phyloP scores from a whole-genome alignment of 2,329 filamentous ascomycete species.

The Microsporum audouinii region DNA sequence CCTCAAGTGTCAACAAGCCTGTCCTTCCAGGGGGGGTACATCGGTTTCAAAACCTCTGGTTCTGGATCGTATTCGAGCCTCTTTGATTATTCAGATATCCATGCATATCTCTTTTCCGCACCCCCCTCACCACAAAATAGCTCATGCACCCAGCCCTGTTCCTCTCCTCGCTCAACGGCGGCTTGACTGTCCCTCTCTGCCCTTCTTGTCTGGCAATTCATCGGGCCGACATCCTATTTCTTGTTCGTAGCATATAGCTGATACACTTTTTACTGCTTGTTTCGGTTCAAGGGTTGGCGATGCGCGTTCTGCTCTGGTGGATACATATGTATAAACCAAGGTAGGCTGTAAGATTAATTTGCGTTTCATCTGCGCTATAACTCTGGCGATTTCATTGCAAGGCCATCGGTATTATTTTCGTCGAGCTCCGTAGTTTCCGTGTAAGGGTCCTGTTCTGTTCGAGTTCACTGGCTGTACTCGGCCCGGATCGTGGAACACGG shows the following conservation, averaged over 20 bases:
- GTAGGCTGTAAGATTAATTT: neutral
- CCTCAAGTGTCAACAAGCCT: neutral
- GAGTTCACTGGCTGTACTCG: neutral
- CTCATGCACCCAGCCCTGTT: neutral
- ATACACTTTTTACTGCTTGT: neutral
- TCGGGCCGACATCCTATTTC: neutral
- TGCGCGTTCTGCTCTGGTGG: neutral
- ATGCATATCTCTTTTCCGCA: neutral
- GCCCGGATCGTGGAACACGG: constrained; percentile 2
- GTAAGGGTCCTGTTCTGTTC: neutral
- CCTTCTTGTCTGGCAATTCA: neutral
- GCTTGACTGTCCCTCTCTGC: neutral
- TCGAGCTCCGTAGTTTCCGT: neutral
- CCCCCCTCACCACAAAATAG: neutral
- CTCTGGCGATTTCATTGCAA: neutral
- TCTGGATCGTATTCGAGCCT: constrained; percentile 4
- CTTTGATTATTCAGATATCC: constrained; percentile 3
- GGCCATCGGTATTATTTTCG: neutral
- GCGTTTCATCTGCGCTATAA: neutral
- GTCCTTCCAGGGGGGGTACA: neutral
- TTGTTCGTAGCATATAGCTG: neutral
- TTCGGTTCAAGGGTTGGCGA: neutral
- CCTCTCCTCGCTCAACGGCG: neutral
- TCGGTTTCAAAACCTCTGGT: neutral
- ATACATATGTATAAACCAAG: neutral